Percentiles rank a stretch among this genome's conserved stretches.
Evolutionary conservation across 176 grass and related monocot genomes (phyloP).

Genomic region (Cymbopogon citratus): DNA sequence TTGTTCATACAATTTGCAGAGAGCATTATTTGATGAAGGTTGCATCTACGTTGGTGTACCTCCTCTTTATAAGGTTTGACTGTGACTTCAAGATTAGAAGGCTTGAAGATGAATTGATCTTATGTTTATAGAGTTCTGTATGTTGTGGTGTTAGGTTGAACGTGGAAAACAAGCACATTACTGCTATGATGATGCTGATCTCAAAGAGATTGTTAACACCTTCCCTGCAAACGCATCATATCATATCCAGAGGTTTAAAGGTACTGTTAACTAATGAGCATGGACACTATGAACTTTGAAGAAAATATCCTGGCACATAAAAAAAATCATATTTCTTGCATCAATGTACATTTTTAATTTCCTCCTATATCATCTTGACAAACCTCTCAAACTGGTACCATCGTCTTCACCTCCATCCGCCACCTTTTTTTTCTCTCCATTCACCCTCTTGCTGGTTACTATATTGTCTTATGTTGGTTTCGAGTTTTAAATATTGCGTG

Average conservation of each 20-base stretch:
- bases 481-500: background rate
- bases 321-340: background rate
- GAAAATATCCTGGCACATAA: background rate
- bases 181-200: slow-evolving; percentile 78
- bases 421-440: background rate
- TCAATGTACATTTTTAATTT: background rate
- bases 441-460: background rate
- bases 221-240: slow-evolving; percentile 84
- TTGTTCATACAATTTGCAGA: slow-evolving; percentile 45
- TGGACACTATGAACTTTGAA: background rate
- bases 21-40: slow-evolving; percentile 91
- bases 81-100: background rate
- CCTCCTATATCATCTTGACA: background rate
- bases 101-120: background rate
- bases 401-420: background rate
- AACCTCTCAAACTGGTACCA: background rate
- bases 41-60: slow-evolving; percentile 96
- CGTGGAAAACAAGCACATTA: slow-evolving; percentile 92
- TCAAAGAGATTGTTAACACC: slow-evolving; percentile 62
- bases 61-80: slow-evolving; percentile 87
- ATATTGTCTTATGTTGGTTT: background rate
- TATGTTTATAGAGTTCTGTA: slow-evolving; percentile 7
- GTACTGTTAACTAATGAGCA: slow-evolving; percentile 26
- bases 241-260: slow-evolving; percentile 90
- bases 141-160: slow-evolving; percentile 64